Evolutionary conservation across 371 early-diverging fungal genomes (phyloP), one percentile per base, ranked within the genome.

Genomic region (Dinochytrium kinnereticum): DNA sequence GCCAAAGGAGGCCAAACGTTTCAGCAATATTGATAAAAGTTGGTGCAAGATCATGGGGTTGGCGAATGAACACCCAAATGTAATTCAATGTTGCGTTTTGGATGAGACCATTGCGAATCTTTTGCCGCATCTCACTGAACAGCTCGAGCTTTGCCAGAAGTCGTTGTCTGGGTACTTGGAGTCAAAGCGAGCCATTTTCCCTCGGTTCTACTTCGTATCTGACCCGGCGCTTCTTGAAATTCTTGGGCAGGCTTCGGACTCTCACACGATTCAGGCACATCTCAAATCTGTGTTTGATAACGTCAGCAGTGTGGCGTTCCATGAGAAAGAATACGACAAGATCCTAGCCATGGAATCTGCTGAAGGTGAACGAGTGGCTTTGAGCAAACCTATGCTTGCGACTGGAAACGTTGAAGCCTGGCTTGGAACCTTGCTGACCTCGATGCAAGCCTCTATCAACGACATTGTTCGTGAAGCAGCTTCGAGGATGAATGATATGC

Each of bases 21-120:
- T 89, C 81, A 84, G 84, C 69, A 88, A 87, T 76, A 87, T 89
- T 53, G 89, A 89, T 75, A 89, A 89, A 73, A 81, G 82, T 57
- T 89, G 89, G 89, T 87, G 86, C 76, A 89, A 88, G 66, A 88
- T 89, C 70, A 88, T 89, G 89, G 84, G 84, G 19, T 75, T 83
- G 17, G 89, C 88, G 2, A 87, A 86, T 71, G 89, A 89, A 77
- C 84, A 87, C 70, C 88, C 88, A 31, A 87, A 87, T 64, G 88
- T 89, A 31, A 88, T 89, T 55, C 83, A 85, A 53, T 87, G 87
- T 75, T 88, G 88, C 74, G 89, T 88, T 0, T 59, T 76, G 51
- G 88, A 88, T 73, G 89, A 89, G 71, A 86, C 89, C 40, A 87
- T 89, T 68, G 84, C 84, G 5, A 87, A 87, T 72, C 72, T 88